Evolutionary conservation across 2,329 filamentous ascomycete species (phyloP).

Genomic region (Talaromyces sp.): DNA sequence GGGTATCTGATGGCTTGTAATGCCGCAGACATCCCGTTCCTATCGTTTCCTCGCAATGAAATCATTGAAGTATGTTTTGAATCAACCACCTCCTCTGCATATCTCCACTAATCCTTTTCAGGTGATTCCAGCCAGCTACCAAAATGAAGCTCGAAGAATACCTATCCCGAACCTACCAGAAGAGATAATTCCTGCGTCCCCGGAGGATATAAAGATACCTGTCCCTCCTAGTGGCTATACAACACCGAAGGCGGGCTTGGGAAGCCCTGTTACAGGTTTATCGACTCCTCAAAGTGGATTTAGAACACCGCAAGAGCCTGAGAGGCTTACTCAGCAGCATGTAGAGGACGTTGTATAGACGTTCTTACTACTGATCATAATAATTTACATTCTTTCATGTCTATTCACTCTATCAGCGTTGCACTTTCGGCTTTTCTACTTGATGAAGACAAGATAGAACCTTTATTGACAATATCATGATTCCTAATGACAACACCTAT

Average conservation of each 20-base stretch:
- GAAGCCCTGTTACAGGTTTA: conserved; percentile 38
- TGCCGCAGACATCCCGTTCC: conserved; percentile 85
- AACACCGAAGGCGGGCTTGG: conserved; percentile 44
- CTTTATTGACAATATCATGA: conserved; percentile 8
- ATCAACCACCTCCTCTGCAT: not conserved
- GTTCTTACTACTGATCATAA: conserved; percentile 22
- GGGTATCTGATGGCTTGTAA: conserved; percentile 98
- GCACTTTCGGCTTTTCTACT: conserved; percentile 6
- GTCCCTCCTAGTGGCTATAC: conserved; percentile 58
- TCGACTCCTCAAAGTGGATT: conserved; percentile 43
- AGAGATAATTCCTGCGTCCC: conserved; percentile 69
- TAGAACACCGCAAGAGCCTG: conserved; percentile 42
- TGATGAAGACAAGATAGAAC: conserved; percentile 9
- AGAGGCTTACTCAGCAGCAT: conserved; percentile 44
- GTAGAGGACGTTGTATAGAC: conserved; percentile 39
- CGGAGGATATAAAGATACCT: conserved; percentile 76
- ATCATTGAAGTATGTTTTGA: conserved; percentile 72
- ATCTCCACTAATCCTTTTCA: conserved; percentile 28
- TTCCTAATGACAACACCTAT: conserved; percentile 42
- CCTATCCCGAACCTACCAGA: conserved; percentile 69
- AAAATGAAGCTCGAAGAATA: conserved; percentile 90
- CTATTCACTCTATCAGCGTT: not conserved
- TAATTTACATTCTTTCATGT: not conserved
- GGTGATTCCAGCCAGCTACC: conserved; percentile 96
- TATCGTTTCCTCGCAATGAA: conserved; percentile 92